Evolutionary conservation across 1,284 basidiomycete species (phyloP).

Genomic region (Golubevia pallescens): DNA sequence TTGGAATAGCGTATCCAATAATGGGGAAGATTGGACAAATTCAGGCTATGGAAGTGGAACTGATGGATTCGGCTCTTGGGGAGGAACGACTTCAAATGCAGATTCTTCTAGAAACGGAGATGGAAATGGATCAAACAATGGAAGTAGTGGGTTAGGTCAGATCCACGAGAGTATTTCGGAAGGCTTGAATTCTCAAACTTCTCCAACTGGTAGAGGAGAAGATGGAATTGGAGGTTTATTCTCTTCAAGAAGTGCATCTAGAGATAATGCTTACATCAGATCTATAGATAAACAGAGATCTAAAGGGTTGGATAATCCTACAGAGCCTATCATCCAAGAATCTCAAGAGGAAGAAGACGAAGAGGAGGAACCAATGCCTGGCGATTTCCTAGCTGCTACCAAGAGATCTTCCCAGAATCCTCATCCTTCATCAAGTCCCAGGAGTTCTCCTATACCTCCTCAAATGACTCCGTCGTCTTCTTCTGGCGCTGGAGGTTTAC

Average conservation of each 20-base stretch:
- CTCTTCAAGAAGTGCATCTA: slow-evolving; percentile 29
- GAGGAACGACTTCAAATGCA: not conserved
- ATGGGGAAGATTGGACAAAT: slow-evolving; percentile 2
- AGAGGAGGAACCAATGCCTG: slow-evolving; percentile 17
- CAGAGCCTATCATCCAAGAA: not conserved
- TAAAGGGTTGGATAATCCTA: not conserved
- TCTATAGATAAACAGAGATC: slow-evolving; percentile 17
- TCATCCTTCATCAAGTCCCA: not conserved
- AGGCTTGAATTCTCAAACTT: not conserved
- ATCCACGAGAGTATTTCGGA: not conserved
- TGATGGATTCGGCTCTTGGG: slow-evolving; percentile 34
- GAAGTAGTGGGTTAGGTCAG: not conserved
- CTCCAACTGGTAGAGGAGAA: slow-evolving; percentile 11
- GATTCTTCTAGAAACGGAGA: not conserved
- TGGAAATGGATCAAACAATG: not conserved
- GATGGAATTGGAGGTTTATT: slow-evolving; percentile 24
- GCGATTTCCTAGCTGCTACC: slow-evolving; percentile 9
- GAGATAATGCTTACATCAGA: slow-evolving; percentile 39
- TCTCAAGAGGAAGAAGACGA: slow-evolving; percentile 10
- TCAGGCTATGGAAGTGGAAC: slow-evolving; percentile 9
- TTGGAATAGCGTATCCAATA: slow-evolving; percentile 4
- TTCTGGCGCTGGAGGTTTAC: not conserved
- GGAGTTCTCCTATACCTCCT: not conserved
- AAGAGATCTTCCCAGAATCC: slow-evolving; percentile 3
- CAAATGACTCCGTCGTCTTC: not conserved